Conservation (phyloP, 1,284 basidiomycete species). For the Naganishia sp. region DNA sequence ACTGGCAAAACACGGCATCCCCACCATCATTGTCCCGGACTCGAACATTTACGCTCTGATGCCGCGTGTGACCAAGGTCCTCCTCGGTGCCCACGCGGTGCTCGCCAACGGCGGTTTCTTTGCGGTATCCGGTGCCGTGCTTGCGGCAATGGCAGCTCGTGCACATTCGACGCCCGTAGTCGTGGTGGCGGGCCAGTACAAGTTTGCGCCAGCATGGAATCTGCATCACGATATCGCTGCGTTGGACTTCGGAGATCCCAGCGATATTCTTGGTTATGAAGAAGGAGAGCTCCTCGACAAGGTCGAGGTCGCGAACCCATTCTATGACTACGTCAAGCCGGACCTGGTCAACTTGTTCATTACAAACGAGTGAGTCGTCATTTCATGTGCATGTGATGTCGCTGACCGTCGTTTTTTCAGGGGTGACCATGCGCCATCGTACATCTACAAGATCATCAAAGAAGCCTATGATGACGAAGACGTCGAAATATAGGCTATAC, state of each 20-base stretch:
- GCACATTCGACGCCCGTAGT: conserved; percentile 91
- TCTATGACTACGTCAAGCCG: conserved; percentile 91
- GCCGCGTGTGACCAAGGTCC: conserved; percentile 95
- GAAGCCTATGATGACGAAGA: conserved; percentile 92
- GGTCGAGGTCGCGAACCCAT: conserved; percentile 86
- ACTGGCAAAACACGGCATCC: conserved; percentile 76
- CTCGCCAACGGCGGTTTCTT: conserved; percentile 96
- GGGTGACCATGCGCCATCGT: conserved; percentile 88
- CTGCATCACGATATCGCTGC: conserved; percentile 83
- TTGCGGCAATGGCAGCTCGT: conserved; percentile 84
- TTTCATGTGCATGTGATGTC: conserved; percentile 6
- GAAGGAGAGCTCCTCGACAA: conserved; percentile 66
- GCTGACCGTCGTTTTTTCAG: conserved; percentile 54
- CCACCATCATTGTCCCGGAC: conserved; percentile 92
- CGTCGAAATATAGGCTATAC: conserved; percentile 62
- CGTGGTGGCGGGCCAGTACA: conserved; percentile 92
- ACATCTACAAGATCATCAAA: conserved; percentile 84
- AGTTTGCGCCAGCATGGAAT: conserved; percentile 92
- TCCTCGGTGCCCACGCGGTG: conserved; percentile 88
- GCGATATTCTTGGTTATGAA: conserved; percentile 71
- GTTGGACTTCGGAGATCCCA: conserved; percentile 83
- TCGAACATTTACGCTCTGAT: conserved; percentile 92
- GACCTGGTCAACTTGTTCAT: conserved; percentile 91
- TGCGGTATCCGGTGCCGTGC: conserved; percentile 77
- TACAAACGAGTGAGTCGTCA: conserved; percentile 81